Base-by-base conservation (phyloP, 805 yeast genomes). In the Metschnikowia bowlesiae region DNA sequence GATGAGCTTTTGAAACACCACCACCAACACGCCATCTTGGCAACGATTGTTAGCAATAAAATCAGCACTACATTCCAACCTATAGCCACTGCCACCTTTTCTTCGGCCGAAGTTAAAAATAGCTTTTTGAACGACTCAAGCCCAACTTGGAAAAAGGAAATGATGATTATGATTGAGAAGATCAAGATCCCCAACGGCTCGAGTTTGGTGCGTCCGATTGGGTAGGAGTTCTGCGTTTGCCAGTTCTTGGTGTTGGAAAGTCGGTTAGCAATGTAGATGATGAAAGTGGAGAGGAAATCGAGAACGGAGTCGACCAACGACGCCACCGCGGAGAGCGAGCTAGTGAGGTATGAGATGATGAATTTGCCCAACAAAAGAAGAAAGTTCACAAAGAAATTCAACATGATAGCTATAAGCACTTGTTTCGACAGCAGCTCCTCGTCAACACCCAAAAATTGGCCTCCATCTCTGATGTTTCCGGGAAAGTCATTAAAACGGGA, bases 161-260 rank as follows among this genome's bases (percentile, higher is more conserved):
- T 69, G 28, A 87, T 82, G 54, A 87, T 87, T 36, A 87, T 73
- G 37, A 86, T 74, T 1, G 89, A 83, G 60, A 87, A 87, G 2
- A 87, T 81, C 51, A 87, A 71, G 14, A 87, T 85, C 0, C 95
- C 94, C 49, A 87, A 74, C 0, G 95, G 95, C 61, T 87, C 94
- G 36, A 87, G 69, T 53, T 90, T 76, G 36, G 82, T 74, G 43
- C 87, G 71, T 2, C 95, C 95, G 26, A 87, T 80, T 0, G 95
- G 95, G 57, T 79, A 82, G 1, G 69, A 56, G 49, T 71, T 70
- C 30, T 68, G 67, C 2, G 78, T 69, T 47, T 72, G 69, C 75
- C 83, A 76, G 59, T 78, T 76, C 46, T 63, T 65, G 11, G 70
- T 68, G 8, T 69, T 65, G 3, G 84, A 76, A 48, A 77, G 67